Conservation (phyloP, 306 rosid genomes). For the Prunus campanulata region DNA sequence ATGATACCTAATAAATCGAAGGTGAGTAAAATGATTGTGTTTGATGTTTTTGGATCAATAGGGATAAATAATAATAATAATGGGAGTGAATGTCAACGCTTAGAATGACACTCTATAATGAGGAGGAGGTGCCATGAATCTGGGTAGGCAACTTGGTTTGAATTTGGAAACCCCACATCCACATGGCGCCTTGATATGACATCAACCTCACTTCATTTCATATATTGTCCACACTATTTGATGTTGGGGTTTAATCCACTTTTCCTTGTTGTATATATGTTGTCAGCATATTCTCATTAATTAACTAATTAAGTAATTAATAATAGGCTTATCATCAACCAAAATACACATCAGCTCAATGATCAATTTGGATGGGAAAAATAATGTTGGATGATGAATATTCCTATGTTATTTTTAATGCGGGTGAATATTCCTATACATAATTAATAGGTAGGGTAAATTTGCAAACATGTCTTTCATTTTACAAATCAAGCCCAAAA, state of each 20-base stretch:
- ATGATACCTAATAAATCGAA: background rate
- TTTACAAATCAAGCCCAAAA: too few species aligned
- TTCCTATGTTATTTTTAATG: too few species aligned
- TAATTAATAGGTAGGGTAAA: too few species aligned
- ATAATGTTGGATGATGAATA: too few species aligned
- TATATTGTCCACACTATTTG: background rate
- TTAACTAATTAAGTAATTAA: background rate
- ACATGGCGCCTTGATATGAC: constrained; percentile 21
- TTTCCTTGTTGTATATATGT: background rate
- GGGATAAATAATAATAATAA: constrained; percentile 7
- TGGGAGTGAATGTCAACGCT: constrained; percentile 40
- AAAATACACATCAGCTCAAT: too few species aligned
- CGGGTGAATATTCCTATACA: too few species aligned
- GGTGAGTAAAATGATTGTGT: background rate
- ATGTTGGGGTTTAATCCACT: background rate
- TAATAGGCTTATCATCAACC: too few species aligned
- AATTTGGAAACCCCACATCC: background rate
- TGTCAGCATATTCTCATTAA: background rate
- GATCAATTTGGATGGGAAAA: too few species aligned
- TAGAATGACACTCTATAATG: background rate
- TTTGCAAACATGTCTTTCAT: too few species aligned
- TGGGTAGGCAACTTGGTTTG: background rate
- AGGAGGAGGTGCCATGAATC: constrained; percentile 9
- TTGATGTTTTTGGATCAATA: background rate
- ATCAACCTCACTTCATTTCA: background rate